These are phyloP conservation scores for Pseudogymnoascus sp. DNA, from an alignment of 2,329 filamentous ascomycete genomes.

Conservation along the genomic window DNA sequence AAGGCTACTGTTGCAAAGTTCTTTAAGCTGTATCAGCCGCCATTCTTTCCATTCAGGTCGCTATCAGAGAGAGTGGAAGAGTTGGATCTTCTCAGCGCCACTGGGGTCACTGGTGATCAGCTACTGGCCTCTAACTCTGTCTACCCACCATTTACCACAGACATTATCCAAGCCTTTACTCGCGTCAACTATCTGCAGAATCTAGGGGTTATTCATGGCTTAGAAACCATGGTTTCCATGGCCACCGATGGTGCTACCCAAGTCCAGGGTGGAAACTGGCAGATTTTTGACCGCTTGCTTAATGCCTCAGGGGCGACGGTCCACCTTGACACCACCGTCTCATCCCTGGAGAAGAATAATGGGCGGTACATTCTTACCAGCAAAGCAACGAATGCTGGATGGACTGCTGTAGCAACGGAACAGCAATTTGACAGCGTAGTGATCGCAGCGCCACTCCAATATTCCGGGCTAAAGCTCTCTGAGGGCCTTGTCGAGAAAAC, in stretches of 20 bases:
- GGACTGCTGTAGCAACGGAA: conserved; percentile 13
- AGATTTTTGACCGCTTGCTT: conserved; percentile 81
- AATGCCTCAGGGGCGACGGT: conserved; percentile 53
- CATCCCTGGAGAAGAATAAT: conserved; percentile 45
- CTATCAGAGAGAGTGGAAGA: conserved; percentile 61
- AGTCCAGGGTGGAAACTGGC: conserved; percentile 83
- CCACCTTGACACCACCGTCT: conserved; percentile 60
- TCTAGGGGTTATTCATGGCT: conserved; percentile 72
- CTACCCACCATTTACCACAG: conserved; percentile 55
- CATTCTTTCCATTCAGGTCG: conserved; percentile 76
- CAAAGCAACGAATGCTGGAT: conserved; percentile 12
- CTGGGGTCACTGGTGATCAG: conserved; percentile 64
- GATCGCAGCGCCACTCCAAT: conserved; percentile 78
- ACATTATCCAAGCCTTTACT: conserved; percentile 84
- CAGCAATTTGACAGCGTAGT: conserved; percentile 67
- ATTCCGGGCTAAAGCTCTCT: conserved; percentile 57
- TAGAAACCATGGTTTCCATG: conserved; percentile 86
- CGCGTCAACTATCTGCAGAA: conserved; percentile 95
- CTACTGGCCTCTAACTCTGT: conserved; percentile 60
- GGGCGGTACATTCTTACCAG: conserved; percentile 41
- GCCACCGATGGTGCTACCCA: conserved; percentile 76
- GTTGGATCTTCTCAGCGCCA: conserved; percentile 58
- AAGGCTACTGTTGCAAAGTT: conserved; percentile 65
- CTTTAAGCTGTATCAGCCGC: conserved; percentile 69
- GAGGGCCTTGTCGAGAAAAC: conserved; percentile 58